phyloP scores from a whole-genome alignment of 139 green algal species.

The Dunaliella primolecta region DNA sequence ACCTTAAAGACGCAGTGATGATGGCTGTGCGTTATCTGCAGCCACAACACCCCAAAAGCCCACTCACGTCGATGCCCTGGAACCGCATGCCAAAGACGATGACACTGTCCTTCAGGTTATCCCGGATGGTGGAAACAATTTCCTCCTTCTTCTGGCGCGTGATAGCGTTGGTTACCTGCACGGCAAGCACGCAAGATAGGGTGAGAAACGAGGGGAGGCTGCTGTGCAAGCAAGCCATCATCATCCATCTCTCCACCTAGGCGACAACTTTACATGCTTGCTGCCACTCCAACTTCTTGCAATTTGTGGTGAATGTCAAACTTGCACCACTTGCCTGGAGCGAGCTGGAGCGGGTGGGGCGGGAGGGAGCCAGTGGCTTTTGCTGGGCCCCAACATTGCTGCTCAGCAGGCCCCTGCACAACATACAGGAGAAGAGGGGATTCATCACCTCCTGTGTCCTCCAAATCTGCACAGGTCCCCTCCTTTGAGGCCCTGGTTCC shows the following conservation, averaged over 20 bases:
- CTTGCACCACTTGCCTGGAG: no score
- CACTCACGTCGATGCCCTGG: constrained; percentile 73
- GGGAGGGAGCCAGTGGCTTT: no score
- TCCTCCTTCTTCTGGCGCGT: constrained; percentile 75
- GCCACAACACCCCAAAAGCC: neutral
- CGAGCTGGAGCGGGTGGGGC: no score
- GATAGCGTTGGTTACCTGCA: constrained; percentile 74
- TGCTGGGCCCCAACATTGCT: no score
- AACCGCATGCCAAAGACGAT: constrained; percentile 81
- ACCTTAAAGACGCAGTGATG: neutral
- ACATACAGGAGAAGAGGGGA: no score
- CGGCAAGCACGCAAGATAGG: no score
- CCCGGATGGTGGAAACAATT: constrained; percentile 63
- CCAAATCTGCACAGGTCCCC: no score
- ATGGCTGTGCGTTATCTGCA: neutral
- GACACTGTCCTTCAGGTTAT: constrained; percentile 63
- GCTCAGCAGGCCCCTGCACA: no score
- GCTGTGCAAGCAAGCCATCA: neutral
- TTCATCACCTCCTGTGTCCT: no score
- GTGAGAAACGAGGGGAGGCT: neutral
- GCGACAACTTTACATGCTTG: constrained; percentile 25
- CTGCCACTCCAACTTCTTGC: constrained; percentile 12
- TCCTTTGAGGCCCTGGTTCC: no score
- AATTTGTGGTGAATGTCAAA: constrained; percentile 4
- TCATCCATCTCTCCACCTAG: neutral